Percentiles rank a stretch among this genome's conserved stretches.
Conservation (phyloP, 257 asterid species). For the Schizonepeta tenuifolia region DNA sequence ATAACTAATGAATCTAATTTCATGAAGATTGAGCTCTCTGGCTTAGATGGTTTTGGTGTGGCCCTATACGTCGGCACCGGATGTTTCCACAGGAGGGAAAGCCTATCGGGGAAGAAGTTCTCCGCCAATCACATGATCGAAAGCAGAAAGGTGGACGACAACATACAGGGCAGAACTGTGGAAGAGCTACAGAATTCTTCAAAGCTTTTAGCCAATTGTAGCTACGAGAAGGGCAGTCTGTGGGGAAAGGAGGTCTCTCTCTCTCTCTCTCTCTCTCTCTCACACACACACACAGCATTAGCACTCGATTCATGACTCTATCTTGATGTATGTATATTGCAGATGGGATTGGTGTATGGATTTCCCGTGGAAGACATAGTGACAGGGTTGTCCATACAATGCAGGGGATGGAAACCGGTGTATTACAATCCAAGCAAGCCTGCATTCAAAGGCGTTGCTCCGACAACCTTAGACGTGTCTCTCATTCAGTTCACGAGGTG, state of each 20-base stretch:
- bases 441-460: constrained; percentile 71
- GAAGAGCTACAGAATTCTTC: constrained; percentile 64
- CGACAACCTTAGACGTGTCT: constrained; percentile 57
- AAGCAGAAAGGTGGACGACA: constrained; percentile 27
- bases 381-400: constrained; percentile 79
- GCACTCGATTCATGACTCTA: not conserved
- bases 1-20: not conserved
- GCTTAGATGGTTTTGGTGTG: constrained; percentile 59
- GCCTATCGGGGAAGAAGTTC: constrained; percentile 53
- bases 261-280: not conserved
- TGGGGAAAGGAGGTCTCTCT: constrained; percentile 79
- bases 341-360: constrained; percentile 90
- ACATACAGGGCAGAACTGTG: constrained; percentile 29
- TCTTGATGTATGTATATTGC: constrained; percentile 18
- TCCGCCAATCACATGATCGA: constrained; percentile 30
- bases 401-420: constrained; percentile 87
- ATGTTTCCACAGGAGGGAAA: constrained; percentile 72
- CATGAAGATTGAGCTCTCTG: constrained; percentile 64
- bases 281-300: not conserved
- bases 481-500: constrained; percentile 83
- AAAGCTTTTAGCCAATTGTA: constrained; percentile 60
- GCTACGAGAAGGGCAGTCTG: constrained; percentile 65
- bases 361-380: constrained; percentile 79
- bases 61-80: constrained; percentile 71
- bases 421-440: constrained; percentile 60